A percentile compares a stretch with the other conserved stretches of the same genome.
phyloP scores from a whole-genome alignment of 805 yeast species.

The Starmerella bombicola region DNA sequence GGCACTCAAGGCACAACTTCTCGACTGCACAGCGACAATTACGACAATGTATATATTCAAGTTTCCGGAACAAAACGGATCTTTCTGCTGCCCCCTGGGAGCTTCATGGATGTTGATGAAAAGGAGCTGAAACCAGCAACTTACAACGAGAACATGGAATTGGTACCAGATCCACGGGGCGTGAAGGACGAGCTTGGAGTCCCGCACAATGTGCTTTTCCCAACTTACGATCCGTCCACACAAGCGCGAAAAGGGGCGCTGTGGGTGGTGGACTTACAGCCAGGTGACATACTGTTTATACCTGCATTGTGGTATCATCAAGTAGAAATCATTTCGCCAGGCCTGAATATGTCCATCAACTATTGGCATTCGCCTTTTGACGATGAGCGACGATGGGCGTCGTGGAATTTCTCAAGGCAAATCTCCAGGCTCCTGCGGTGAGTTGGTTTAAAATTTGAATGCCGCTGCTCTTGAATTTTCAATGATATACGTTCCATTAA shows the following conservation, averaged over 20 bases:
- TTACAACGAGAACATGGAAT: slow-evolving; percentile 22
- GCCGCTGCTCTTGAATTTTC: slow-evolving; percentile 25
- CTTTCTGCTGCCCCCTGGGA: slow-evolving; percentile 29
- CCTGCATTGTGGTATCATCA: slow-evolving; percentile 35
- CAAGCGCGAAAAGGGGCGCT: slow-evolving; percentile 14
- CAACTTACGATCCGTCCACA: slow-evolving; percentile 27
- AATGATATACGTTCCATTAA: slow-evolving; percentile 43
- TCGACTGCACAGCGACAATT: slow-evolving; percentile 30
- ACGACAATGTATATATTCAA: slow-evolving; percentile 31
- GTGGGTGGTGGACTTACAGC: slow-evolving; percentile 26
- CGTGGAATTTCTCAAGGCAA: slow-evolving; percentile 26
- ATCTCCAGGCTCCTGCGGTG: slow-evolving; percentile 1
- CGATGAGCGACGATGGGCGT: slow-evolving; percentile 24
- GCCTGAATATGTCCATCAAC: slow-evolving; percentile 25
- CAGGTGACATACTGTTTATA: slow-evolving; percentile 31
- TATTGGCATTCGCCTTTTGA: slow-evolving; percentile 28
- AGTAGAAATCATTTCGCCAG: slow-evolving; percentile 23
- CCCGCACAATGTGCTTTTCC: slow-evolving; percentile 22
- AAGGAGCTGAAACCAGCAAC: slow-evolving; percentile 25
- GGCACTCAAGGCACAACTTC: slow-evolving; percentile 27
- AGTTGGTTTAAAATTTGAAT: background rate
- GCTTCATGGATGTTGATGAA: slow-evolving; percentile 26
- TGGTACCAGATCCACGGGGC: slow-evolving; percentile 6
- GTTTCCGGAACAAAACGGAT: slow-evolving; percentile 28
- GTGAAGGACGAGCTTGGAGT: background rate